These are phyloP conservation scores for Nothophoma quercina DNA, from an alignment of 2,329 filamentous ascomycete species.

Conservation along the genomic window DNA sequence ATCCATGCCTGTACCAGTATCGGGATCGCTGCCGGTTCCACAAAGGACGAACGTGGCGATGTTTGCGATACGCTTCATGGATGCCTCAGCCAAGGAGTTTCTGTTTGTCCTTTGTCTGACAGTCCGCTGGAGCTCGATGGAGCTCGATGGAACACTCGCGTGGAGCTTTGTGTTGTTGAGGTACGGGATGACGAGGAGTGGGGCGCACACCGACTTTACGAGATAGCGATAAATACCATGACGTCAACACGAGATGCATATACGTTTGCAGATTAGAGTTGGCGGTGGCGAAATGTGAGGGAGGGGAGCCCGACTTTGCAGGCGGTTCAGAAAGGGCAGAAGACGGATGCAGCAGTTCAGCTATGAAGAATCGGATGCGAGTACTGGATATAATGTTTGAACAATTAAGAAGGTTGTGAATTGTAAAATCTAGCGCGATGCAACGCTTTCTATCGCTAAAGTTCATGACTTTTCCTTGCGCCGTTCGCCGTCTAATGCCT, in stretches of 20 bases:
- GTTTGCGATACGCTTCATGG: constrained; percentile 15
- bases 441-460: constrained; percentile 21
- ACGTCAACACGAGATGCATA: constrained; percentile 14
- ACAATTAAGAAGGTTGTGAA: neutral
- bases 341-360: no score
- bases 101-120: constrained; percentile 17
- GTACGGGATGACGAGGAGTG: constrained; percentile 13
- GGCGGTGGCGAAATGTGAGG: no score
- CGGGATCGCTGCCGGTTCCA: constrained; percentile 4
- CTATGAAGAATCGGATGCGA: no score
- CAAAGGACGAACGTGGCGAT: constrained; percentile 2
- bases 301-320: no score
- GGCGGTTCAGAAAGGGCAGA: neutral
- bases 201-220: constrained; percentile 4
- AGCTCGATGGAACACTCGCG: neutral
- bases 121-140: neutral
- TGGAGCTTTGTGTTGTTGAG: constrained; percentile 11
- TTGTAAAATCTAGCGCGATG: constrained; percentile 16
- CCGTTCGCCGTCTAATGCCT: constrained; percentile 16
- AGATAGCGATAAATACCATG: constrained; percentile 12
- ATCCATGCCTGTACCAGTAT: neutral
- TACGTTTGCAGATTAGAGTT: no score
- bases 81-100: constrained; percentile 18
- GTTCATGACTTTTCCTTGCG: constrained; percentile 16
- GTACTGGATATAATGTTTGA: constrained; percentile 1